These are phyloP conservation scores for Hippophae rhamnoides DNA, from an alignment of 306 rosid species.

Conservation along the genomic window DNA sequence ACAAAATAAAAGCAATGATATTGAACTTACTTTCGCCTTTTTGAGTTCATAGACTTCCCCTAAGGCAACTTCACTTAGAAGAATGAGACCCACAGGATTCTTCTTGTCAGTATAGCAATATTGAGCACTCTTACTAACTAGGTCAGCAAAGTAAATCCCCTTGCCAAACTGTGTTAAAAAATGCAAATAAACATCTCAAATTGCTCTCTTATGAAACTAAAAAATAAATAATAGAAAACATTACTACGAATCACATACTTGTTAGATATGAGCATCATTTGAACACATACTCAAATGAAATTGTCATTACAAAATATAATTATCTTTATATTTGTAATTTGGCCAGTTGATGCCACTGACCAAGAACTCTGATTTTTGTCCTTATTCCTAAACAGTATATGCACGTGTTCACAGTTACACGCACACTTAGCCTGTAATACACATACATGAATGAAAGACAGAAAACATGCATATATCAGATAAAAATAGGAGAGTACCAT, in stretches of 20 bases:
- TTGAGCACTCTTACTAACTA: constrained; percentile 97
- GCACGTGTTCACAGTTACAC: no score
- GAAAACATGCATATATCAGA: not conserved
- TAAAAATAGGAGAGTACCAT: constrained; percentile 46
- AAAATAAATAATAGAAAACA: no score
- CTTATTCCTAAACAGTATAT: no score
- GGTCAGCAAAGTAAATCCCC: constrained; percentile 88
- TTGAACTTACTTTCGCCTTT: constrained; percentile 61
- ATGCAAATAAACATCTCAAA: constrained; percentile 16
- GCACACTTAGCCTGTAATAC: no score
- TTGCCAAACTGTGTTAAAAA: constrained; percentile 68
- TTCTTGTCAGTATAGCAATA: constrained; percentile 93
- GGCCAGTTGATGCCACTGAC: no score
- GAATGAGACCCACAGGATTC: constrained; percentile 77
- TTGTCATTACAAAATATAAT: no score
- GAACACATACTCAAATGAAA: no score
- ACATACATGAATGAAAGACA: not conserved
- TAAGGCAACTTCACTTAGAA: constrained; percentile 89
- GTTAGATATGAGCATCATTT: no score
- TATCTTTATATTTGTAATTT: no score
- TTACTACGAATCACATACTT: no score
- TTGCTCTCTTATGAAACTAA: no score
- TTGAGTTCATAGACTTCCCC: constrained; percentile 79
- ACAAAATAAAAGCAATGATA: not conserved
- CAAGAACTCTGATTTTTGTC: no score